Percentiles rank a stretch among this genome's conserved stretches.
Conservation (phyloP, 768 basidiomycete genomes). For the Pisolithus orientalis region DNA sequence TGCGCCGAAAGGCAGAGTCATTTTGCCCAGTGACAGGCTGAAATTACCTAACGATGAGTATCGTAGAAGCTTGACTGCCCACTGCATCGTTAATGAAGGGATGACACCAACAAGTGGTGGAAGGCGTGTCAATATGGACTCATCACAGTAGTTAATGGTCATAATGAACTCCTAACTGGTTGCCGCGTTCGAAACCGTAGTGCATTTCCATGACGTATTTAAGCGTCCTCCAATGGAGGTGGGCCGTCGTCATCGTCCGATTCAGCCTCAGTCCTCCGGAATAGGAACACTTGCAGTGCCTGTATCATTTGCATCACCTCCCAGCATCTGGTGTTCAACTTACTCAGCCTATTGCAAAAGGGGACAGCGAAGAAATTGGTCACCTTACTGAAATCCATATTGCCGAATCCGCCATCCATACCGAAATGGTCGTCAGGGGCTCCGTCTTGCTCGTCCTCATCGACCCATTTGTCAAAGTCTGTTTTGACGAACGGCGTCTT, state of each 20-base stretch:
- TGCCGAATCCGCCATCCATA: conserved; percentile 35
- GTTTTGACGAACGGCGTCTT: conserved; percentile 85
- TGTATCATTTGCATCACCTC: not conserved
- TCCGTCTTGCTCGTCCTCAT: conserved; percentile 93
- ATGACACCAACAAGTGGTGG: too few relatives aligned
- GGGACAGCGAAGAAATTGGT: conserved; percentile 1
- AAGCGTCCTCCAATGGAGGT: conserved; percentile 70
- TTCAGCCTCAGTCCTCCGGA: conserved; percentile 23
- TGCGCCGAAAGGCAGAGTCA: too few relatives aligned
- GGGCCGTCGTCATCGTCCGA: conserved; percentile 57
- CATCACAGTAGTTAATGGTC: too few relatives aligned
- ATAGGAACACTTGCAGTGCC: not conserved
- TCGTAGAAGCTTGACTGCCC: too few relatives aligned
- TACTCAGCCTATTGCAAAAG: conserved; percentile 3
- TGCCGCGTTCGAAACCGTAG: not conserved
- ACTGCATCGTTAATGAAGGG: too few relatives aligned
- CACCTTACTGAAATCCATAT: conserved; percentile 66
- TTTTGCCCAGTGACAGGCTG: too few relatives aligned
- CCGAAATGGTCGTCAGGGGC: conserved; percentile 40
- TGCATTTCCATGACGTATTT: conserved; percentile 1
- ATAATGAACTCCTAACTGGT: not conserved
- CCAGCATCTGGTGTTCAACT: conserved; percentile 34
- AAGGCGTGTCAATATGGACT: too few relatives aligned
- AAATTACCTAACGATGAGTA: too few relatives aligned
- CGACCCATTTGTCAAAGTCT: conserved; percentile 92